These are phyloP conservation scores for Podaxis rugospora DNA, from an alignment of 768 basidiomycete genomes.

Conservation along the genomic window DNA sequence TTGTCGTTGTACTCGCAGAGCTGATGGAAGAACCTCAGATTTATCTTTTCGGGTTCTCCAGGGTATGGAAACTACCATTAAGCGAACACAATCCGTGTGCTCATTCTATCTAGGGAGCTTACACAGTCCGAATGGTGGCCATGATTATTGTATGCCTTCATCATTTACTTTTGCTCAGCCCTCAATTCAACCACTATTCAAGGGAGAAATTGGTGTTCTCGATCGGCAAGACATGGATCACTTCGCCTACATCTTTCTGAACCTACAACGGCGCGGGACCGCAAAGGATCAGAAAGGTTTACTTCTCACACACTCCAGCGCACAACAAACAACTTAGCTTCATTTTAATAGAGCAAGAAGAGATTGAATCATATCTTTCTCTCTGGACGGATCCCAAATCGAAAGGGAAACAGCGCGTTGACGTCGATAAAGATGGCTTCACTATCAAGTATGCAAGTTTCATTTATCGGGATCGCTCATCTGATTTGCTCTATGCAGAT, in stretches of 20 bases:
- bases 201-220: conserved; percentile 72
- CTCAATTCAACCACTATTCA: not conserved
- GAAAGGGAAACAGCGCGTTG: conserved; percentile 48
- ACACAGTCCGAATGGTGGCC: conserved; percentile 72
- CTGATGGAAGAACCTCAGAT: conserved; percentile 38
- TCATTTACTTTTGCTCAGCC: not conserved
- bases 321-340: too few relatives aligned
- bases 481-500: conserved; percentile 30
- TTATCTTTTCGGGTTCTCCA: conserved; percentile 74
- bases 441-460: conserved; percentile 50
- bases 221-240: conserved; percentile 69
- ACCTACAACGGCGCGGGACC: conserved; percentile 60
- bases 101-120: conserved; percentile 53
- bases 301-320: not conserved
- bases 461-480: not conserved
- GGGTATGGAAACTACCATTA: conserved; percentile 33
- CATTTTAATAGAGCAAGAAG: conserved; percentile 27
- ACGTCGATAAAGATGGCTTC: conserved; percentile 43
- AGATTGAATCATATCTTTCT: conserved; percentile 41
- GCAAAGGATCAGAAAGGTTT: conserved; percentile 41
- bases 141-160: conserved; percentile 51
- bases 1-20: conserved; percentile 1
- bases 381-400: conserved; percentile 52
- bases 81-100: not conserved
- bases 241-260: conserved; percentile 59